Evolutionary conservation across 2,329 filamentous ascomycete genomes (phyloP).

Genomic region (Dactylonectria macrodidyma): DNA sequence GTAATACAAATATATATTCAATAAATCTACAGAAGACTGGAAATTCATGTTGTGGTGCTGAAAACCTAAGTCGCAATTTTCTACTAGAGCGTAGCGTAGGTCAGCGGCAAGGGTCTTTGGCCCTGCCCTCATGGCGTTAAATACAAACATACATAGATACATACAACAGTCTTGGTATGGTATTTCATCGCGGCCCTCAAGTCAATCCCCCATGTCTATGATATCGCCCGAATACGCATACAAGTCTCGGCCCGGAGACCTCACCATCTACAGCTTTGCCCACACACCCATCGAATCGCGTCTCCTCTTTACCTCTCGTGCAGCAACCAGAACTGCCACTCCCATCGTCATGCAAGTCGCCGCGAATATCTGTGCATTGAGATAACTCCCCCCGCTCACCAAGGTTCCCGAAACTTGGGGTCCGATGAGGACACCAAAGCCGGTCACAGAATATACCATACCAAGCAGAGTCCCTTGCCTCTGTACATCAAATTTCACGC

Average conservation of each 20-base stretch:
- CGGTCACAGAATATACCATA: constrained; percentile 3
- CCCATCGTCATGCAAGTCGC: constrained; percentile 2
- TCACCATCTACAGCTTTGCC: constrained; percentile 2
- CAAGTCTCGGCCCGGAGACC: background rate
- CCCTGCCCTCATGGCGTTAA: background rate
- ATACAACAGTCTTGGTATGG: constrained; percentile 2
- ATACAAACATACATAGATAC: constrained; percentile 1
- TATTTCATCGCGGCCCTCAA: constrained; percentile 1
- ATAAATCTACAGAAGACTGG: no score
- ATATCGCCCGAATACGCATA: background rate
- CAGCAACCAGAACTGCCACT: constrained; percentile 1
- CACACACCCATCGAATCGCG: constrained; percentile 2
- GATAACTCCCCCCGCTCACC: constrained; percentile 1
- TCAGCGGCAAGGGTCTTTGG: constrained; percentile 1
- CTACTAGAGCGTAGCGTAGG: no score
- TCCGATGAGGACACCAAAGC: constrained; percentile 2
- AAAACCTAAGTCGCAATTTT: no score
- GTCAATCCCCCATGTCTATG: background rate
- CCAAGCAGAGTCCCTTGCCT: background rate
- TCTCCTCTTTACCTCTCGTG: background rate
- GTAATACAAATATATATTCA: no score
- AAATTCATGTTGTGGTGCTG: no score
- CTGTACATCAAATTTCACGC: background rate
- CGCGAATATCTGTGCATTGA: constrained; percentile 1
- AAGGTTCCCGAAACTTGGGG: background rate